Conservation (phyloP, 768 basidiomycete species). For the Naganishia onofrii region DNA sequence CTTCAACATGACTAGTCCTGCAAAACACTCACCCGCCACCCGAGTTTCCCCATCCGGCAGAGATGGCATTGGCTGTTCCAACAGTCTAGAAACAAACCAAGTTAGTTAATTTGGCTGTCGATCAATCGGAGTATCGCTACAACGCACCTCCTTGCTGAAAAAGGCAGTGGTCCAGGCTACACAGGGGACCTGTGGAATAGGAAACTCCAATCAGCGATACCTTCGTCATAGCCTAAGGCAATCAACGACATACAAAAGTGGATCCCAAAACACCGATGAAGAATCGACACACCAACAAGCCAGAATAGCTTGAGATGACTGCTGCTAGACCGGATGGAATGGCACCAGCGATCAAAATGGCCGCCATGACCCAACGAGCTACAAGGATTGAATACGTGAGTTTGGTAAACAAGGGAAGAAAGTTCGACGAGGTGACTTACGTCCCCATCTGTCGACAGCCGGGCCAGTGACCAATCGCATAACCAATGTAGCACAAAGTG, state of each 20-base stretch:
- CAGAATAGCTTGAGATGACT: conserved; percentile 52
- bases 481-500: conserved; percentile 57
- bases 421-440: not conserved
- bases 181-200: conserved; percentile 51
- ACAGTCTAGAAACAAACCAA: conserved; percentile 43
- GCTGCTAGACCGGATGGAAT: conserved; percentile 64
- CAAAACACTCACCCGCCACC: conserved; percentile 39
- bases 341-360: conserved; percentile 59
- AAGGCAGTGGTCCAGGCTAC: conserved; percentile 64
- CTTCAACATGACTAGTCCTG: not conserved
- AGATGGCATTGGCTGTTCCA: conserved; percentile 59
- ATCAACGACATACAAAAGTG: conserved; percentile 56
- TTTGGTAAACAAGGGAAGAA: conserved; percentile 35
- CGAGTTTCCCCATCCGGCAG: conserved; percentile 61
- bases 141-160: conserved; percentile 57
- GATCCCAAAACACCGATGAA: conserved; percentile 60
- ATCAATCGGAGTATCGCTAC: too few relatives aligned
- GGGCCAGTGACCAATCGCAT: conserved; percentile 59
- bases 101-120: not conserved
- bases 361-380: conserved; percentile 60
- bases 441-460: conserved; percentile 54
- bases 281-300: conserved; percentile 58
- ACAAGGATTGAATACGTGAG: conserved; percentile 25
- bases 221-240: too few relatives aligned
- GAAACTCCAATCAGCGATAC: too few relatives aligned